Percentiles rank a stretch among this genome's conserved stretches.
Conservation (phyloP, 2,329 filamentous ascomycete genomes). For the Orbilia blumenaviensis region DNA sequence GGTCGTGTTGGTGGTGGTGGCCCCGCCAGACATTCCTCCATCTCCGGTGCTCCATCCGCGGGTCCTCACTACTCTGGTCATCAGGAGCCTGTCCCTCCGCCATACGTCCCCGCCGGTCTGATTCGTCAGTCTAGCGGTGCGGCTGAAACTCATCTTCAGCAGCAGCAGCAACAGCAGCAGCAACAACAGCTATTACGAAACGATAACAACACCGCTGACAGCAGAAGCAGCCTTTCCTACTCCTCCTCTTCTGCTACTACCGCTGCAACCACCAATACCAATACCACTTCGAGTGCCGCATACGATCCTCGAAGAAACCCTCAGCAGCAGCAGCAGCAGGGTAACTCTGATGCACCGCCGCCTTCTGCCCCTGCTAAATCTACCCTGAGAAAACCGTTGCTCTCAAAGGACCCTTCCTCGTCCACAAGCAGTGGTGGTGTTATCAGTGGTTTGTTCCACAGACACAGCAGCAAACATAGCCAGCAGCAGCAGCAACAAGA, state of each 20-base stretch:
- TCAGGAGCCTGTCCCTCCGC: conserved; percentile 14
- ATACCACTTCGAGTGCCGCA: neutral
- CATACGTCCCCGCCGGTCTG: conserved; percentile 29
- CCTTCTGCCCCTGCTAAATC: conserved; percentile 35
- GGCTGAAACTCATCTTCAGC: conserved; percentile 50
- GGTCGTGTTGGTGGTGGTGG: no score
- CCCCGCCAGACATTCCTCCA: conserved; percentile 48
- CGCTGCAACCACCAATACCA: neutral
- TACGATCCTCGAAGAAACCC: conserved; percentile 19
- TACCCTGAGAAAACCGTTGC: conserved; percentile 43
- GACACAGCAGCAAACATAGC: conserved; percentile 38
- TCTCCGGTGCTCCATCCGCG: conserved; percentile 9
- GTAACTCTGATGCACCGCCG: neutral
- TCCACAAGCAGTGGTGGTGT: conserved; percentile 12
- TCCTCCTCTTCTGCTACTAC: conserved; percentile 30
- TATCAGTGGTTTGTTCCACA: conserved; percentile 44
- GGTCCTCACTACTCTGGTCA: conserved; percentile 1
- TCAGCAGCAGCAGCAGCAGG: conserved; percentile 21
- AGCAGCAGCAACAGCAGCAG: neutral
- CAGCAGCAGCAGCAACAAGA: conserved; percentile 16
- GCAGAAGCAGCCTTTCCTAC: conserved; percentile 37
- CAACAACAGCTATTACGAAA: conserved; percentile 51
- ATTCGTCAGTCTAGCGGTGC: conserved; percentile 47
- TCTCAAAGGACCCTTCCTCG: conserved; percentile 27
- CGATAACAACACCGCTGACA: conserved; percentile 46